Base-by-base conservation (phyloP, 768 basidiomycete genomes). In the Cystofilobasidium macerans region DNA sequence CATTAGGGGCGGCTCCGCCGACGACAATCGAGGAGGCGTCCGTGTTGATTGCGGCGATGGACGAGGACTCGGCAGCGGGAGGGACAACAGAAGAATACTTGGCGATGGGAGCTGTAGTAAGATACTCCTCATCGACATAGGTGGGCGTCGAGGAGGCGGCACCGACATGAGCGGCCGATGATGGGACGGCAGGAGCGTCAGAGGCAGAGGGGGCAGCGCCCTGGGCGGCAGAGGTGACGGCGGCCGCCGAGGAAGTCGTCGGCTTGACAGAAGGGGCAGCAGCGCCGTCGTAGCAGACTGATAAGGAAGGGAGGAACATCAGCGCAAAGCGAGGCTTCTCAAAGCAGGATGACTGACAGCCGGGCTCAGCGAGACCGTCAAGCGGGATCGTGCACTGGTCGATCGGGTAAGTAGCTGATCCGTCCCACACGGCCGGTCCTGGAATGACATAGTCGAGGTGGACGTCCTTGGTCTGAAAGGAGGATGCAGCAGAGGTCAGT, bases 381-480 rank as follows among this genome's bases (percentile, higher is more conserved):
- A 54, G 51, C 6, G 51, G 51, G 7, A 18, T 54, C 51, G 16
- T 54, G 51, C 51, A 54, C 51, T 54, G 30, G 7, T 7, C 24
- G 30, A 26, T 42, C 42, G 72, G 32, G 24, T 79, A 77, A 3
- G 45, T 53, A 6, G 36, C 56, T 3, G 68, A 64, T 9, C 38
- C 62, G 13, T 40, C 51, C 68, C 68, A 69, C 13, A 69, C 68
- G 22, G 57, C 48, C 22, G 64, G 64, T 13, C 68, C 68, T 5
- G 68, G 68, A 30, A 59, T 54, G 22, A 48, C 38, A 64, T 69
- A 69, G 32, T 47, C 54, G 45, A 56, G 30, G 48, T 58, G 68
- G 32, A 51, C 36, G 33, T 47, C 59, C 26, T 51, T 43, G 58
- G 65, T 54, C 6, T 26, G 48, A 9, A 30, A 51, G 48, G 9